Conservation (phyloP, 345 rosid species). For the Hevea brasiliensis region DNA sequence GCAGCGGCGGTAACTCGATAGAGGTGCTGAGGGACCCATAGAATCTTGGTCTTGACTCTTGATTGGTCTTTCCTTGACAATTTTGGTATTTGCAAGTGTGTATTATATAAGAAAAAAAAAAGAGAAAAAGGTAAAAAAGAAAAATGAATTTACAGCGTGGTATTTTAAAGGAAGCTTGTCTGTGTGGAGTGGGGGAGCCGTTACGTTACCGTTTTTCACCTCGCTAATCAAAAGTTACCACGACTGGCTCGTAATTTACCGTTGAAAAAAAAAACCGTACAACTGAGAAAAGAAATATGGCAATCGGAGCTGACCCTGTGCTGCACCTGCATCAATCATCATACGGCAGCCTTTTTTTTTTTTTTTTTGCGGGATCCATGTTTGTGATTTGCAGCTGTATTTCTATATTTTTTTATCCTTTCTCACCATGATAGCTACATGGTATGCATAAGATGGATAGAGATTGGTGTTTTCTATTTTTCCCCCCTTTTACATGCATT, state of each 20-base stretch:
- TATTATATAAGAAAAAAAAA: not conserved
- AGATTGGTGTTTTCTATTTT: no score
- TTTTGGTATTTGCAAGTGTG: not conserved
- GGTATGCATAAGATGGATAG: slow-evolving; percentile 7
- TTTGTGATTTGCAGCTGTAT: slow-evolving; percentile 16
- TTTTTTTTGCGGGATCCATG: slow-evolving; percentile 9
- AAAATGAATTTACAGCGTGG: no score
- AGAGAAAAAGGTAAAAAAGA: not conserved
- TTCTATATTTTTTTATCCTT: no score
- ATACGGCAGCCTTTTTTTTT: not conserved
- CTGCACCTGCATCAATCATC: slow-evolving; percentile 23
- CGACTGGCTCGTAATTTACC: no score
- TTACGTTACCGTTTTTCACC: no score
- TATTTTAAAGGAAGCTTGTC: no score
- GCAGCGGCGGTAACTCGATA: slow-evolving; percentile 42
- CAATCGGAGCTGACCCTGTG: slow-evolving; percentile 12
- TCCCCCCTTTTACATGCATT: no score
- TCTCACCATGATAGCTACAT: not conserved
- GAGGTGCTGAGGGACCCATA: slow-evolving; percentile 4
- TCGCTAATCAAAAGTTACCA: no score
- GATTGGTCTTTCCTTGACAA: not conserved
- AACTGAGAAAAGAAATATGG: no score
- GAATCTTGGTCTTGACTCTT: no score
- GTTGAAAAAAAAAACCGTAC: slow-evolving; percentile 23
- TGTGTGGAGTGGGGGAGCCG: no score